Evolutionary conservation across 805 yeast genomes (phyloP), one percentile per base, ranked within the genome.

Genomic region (Blastobotrys chiropterorum): DNA sequence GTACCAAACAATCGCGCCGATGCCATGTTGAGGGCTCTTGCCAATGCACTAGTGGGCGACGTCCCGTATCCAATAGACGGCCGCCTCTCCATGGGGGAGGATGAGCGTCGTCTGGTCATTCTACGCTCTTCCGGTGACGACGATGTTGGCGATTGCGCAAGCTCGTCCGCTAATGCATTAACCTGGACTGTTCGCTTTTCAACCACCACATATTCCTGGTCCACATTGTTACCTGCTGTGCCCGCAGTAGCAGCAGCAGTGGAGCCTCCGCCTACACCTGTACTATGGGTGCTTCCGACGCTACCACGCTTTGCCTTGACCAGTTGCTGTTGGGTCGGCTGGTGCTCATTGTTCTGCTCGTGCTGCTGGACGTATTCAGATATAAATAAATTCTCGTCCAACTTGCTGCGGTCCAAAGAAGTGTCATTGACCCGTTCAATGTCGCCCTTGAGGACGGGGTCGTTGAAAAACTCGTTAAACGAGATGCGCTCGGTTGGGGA

Each of bases 121-220:
- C 16, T 31, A 30, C 14, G 15, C 47, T n/a, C 42, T 14, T 14
- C 5, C 16, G 38, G 40, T 13, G 40, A 30, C 34, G n/a, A 3
- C 15, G 46, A 46, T 2, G 41, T 45, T 4, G 64, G 62, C 15
- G 65, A 62, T 44, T 53, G 67, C 14, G 88, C 90, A 48, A 92
- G 71, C 65, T 90, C 97, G 67, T 92, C 98, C 2, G 99, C 99
- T 52, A 94, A 74, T 1, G 96, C 92, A 71, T 92, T 92, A 6
- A 92, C 95, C 65, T 94, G 98, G 2, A 92, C 97, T 0, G 94
- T 88, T 47, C 95, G 79, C 66, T 92, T 94, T 66, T 92, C 98
- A 26, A 92, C 90, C 40, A 92, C 95, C 34, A 92, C 98, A 61
- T 92, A 92, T 62, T 90, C 97, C 58, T 81, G 83, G 60, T 89